Base-by-base conservation (phyloP, 2,329 filamentous ascomycete species). In the Chalara sp. region DNA sequence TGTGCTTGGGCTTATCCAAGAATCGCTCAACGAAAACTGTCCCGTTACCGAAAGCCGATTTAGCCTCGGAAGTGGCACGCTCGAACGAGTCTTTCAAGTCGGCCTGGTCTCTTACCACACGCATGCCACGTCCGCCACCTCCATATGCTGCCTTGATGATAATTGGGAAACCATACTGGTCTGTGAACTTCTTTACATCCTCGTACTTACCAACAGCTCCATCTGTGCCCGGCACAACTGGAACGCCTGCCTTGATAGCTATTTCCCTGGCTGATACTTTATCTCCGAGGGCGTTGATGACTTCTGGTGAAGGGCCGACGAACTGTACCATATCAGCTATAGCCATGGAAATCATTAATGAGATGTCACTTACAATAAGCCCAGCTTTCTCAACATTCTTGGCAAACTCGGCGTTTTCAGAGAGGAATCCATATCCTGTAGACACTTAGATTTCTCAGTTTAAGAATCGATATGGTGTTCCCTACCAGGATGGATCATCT, bases 71-170 rank as follows among this genome's bases (percentile, higher is more conserved):
- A 46, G 92, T 96, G 58, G 93, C 93, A 67, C 93, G 84, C 74
- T 96, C 89, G 65, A 99, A 97, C 43, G 83, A 77, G 73, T 97
- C 93, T 72, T 95, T 80, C 57, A 99, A 78, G 50, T 76, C 79
- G 52, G 80, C 79, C 68, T 92, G 83, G 57, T 96, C 86, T 67
- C 93, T 89, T 58, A 99, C 93, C 53, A 99, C 93, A 78, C 93
- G 86, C 93, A 99, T 99, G 72, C 93, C 93, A 76, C 93, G 89
- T 59, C 93, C 93, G 78, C 93, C 93, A 76, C 93, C 93, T 67
- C 93, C 93, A 66, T 87, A 99, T 61, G 93, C 93, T 55, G 93
- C 93, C 80, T 99, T 99, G 82, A 99, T 99, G 74, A 99, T 99
- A 76, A 99, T 90, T 58, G 93, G 93, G 77, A 97, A 99, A 61